phyloP scores from a whole-genome alignment of 1,284 basidiomycete genomes.

The Hypsizygus ulmarius region DNA sequence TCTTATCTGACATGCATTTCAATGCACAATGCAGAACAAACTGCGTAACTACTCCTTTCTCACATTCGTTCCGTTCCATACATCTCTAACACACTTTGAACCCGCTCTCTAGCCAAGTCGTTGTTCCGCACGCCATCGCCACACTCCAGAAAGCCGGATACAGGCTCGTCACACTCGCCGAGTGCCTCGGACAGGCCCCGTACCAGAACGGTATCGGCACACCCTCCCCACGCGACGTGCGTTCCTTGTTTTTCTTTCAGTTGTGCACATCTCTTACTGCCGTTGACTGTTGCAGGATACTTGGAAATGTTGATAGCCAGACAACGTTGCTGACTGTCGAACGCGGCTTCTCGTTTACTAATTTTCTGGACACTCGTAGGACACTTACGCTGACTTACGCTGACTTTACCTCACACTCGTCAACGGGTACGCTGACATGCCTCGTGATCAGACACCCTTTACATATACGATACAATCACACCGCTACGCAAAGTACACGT shows the following conservation, averaged over 20 bases:
- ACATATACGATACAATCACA: no score
- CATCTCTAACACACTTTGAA: neutral
- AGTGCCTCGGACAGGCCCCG: conserved; percentile 39
- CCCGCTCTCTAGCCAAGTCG: conserved; percentile 22
- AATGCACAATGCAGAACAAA: conserved; percentile 23
- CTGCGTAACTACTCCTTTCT: conserved; percentile 25
- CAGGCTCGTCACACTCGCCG: conserved; percentile 43
- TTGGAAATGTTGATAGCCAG: no score
- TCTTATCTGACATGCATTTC: neutral
- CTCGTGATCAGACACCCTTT: no score
- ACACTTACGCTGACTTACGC: no score
- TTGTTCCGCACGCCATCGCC: conserved; percentile 33
- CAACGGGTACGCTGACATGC: no score
- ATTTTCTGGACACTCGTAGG: no score
- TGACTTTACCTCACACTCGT: no score
- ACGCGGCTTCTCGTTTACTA: no score
- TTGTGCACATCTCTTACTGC: no score
- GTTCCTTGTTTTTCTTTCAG: conserved; percentile 4
- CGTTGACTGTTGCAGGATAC: no score
- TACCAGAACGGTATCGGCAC: conserved; percentile 30
- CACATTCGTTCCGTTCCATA: neutral
- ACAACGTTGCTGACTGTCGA: no score
- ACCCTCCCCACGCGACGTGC: conserved; percentile 13
- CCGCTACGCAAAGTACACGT: no score
- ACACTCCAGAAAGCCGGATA: conserved; percentile 31